These are phyloP conservation scores for Metschnikowia continentalis DNA, from an alignment of 805 yeast genomes.

Conservation along the genomic window DNA sequence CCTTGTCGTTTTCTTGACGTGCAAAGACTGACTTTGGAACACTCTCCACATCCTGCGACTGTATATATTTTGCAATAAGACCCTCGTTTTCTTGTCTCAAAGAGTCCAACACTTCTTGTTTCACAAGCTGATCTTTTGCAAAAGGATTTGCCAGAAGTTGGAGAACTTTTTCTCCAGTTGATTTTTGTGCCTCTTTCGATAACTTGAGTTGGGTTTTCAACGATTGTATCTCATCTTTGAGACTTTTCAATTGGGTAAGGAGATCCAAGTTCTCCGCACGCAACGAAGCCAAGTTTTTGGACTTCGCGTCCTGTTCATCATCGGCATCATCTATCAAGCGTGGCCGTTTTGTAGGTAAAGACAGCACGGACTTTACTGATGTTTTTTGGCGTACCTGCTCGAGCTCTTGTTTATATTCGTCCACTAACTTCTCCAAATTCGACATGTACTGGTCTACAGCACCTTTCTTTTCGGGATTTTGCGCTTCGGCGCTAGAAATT, in stretches of 20 bases:
- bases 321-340: slow-evolving; percentile 18
- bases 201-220: slow-evolving; percentile 35
- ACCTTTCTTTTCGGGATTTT: slow-evolving; percentile 18
- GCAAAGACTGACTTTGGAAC: slow-evolving; percentile 65
- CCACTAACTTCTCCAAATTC: slow-evolving; percentile 47
- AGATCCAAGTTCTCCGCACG: slow-evolving; percentile 41
- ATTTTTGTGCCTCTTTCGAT: slow-evolving; percentile 17
- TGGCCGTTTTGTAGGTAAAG: slow-evolving; percentile 25
- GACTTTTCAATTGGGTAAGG: slow-evolving; percentile 31
- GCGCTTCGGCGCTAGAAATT: slow-evolving; percentile 11
- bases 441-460: slow-evolving; percentile 35
- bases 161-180: slow-evolving; percentile 41
- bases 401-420: slow-evolving; percentile 52
- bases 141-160: slow-evolving; percentile 68
- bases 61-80: slow-evolving; percentile 33
- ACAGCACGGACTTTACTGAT: slow-evolving; percentile 5
- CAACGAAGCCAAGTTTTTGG: slow-evolving; percentile 23
- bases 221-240: slow-evolving; percentile 31
- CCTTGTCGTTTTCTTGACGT: slow-evolving; percentile 52
- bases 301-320: slow-evolving; percentile 4
- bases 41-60: slow-evolving; percentile 19
- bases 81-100: slow-evolving; percentile 58
- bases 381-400: slow-evolving; percentile 37
- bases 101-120: slow-evolving; percentile 46
- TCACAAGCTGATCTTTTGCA: slow-evolving; percentile 55